Conservation (phyloP, 1,139 yeast species). For the Pichia sp. region DNA sequence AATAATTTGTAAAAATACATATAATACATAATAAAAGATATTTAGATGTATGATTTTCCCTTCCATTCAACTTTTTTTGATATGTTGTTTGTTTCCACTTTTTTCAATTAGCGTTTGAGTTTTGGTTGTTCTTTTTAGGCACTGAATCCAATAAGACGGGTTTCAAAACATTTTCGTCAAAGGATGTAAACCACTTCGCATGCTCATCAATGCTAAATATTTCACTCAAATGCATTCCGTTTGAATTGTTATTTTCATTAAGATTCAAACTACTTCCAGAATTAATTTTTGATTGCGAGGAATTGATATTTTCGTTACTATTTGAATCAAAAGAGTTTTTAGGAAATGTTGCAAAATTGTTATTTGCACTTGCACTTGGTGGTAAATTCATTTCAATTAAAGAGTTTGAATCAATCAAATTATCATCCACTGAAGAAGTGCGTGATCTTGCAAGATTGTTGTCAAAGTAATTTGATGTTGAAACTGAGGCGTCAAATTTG, state of each 20-base stretch:
- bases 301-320: constrained; percentile 18
- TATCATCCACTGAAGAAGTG: constrained; percentile 26
- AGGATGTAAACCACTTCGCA: constrained; percentile 85
- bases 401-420: constrained; percentile 16
- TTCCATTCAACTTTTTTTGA: neutral
- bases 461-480: constrained; percentile 17
- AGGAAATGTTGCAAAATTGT: neutral
- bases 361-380: neutral
- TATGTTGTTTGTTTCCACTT: neutral
- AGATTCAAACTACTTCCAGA: neutral
- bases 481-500: neutral
- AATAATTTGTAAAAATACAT: no score
- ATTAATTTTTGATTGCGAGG: neutral
- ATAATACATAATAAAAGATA: neutral
- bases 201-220: constrained; percentile 61
- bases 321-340: constrained; percentile 17
- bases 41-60: neutral
- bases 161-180: constrained; percentile 92
- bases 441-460: constrained; percentile 16
- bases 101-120: neutral
- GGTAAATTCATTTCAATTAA: constrained; percentile 23
- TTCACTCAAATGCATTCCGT: constrained; percentile 9
- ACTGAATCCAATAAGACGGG: constrained; percentile 77
- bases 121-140: constrained; percentile 10
- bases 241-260: neutral